Evolutionary conservation across 306 rosid species (phyloP).

Genomic region (Urtica urens): DNA sequence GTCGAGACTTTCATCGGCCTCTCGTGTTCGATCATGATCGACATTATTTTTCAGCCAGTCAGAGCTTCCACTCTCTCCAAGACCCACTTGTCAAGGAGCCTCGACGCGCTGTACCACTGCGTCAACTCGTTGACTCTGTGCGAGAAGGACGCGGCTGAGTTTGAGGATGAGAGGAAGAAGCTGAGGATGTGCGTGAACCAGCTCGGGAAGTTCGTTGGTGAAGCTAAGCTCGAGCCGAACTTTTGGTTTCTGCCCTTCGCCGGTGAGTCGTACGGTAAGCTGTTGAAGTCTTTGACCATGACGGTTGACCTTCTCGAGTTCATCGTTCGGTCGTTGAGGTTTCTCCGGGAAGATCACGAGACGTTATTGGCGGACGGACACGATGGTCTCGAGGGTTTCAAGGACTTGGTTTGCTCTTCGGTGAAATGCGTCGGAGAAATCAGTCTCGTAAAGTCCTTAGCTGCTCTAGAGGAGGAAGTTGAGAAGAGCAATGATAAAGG

Average conservation of each 20-base stretch:
- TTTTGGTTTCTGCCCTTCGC: slow-evolving; percentile 60
- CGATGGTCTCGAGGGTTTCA: slow-evolving; percentile 28
- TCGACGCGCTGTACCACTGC: slow-evolving; percentile 27
- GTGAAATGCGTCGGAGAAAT: slow-evolving; percentile 23
- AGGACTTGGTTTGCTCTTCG: slow-evolving; percentile 25
- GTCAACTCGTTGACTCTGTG: slow-evolving; percentile 22
- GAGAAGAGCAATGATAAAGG: slow-evolving; percentile 9
- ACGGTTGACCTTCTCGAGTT: slow-evolving; percentile 32
- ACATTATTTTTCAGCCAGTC: slow-evolving; percentile 39
- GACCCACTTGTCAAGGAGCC: slow-evolving; percentile 27
- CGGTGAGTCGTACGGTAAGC: slow-evolving; percentile 27
- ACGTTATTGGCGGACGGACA: slow-evolving; percentile 10
- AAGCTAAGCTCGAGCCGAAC: slow-evolving; percentile 59
- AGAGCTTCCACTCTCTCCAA: slow-evolving; percentile 46
- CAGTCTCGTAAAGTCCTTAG: slow-evolving; percentile 23
- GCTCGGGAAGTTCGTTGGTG: slow-evolving; percentile 28
- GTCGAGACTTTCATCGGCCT: slow-evolving; percentile 58
- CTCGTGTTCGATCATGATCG: slow-evolving; percentile 32
- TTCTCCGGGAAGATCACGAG: slow-evolving; percentile 19
- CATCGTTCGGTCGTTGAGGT: slow-evolving; percentile 25
- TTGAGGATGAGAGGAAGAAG: slow-evolving; percentile 15
- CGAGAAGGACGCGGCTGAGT: slow-evolving; percentile 12
- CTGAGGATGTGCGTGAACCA: slow-evolving; percentile 24
- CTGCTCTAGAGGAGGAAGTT: slow-evolving; percentile 24
- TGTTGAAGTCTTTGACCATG: slow-evolving; percentile 34